Base-by-base conservation (phyloP, 2,329 filamentous ascomycete species). In the Pseudogymnoascus sp. region DNA sequence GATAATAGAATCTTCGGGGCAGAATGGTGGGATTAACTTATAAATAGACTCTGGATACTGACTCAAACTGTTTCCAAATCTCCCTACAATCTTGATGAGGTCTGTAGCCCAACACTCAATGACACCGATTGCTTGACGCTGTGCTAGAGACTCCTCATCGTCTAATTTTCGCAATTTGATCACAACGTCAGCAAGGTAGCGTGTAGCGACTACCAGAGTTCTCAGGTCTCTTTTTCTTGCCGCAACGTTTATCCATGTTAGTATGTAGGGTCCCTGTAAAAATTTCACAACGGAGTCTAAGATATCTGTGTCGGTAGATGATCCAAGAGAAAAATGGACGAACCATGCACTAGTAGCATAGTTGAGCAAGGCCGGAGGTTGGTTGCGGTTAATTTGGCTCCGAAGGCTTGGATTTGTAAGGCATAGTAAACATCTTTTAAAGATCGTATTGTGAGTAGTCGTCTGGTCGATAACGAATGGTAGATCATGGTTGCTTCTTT, bases 11-110 rank as follows among this genome's bases (percentile, higher is more conserved):
- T 68, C 65, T 9, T 60, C 31, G 0, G 76, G 75, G 62, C 75
- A 78, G 45, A 79, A 72, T 1, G 75, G 73, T 1, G 75, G 73
- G 7, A 78, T 72, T 2, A 69, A 63, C 36, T 73, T 72, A 64
- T 76, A 74, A 39, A 78, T 77, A 0, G 71, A 63, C 3, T 70
- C 64, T 0, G 75, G 74, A 6, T 68, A 61, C 29, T 58, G 36
- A 0, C 59, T 39, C 8, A 77, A 60, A 39, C 64, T 64, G 5
- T 9, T 45, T 2, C 72, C 72, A 63, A 76, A 77, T 52, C 74
- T 75, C 5, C 73, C 74, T 9, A 74, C 60, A 6, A 77, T 63
- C 59, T 72, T 73, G 10, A 74, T 61, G 8, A 77, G 64, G 62
- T 77, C 76, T 1, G 61, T 66, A 1, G 71, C 67, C 75, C 74